Evolutionary conservation across 2,329 filamentous ascomycete species (phyloP), one percentile per base, ranked within the genome.

Genomic region (Tolypocladium cylindrosporum): DNA sequence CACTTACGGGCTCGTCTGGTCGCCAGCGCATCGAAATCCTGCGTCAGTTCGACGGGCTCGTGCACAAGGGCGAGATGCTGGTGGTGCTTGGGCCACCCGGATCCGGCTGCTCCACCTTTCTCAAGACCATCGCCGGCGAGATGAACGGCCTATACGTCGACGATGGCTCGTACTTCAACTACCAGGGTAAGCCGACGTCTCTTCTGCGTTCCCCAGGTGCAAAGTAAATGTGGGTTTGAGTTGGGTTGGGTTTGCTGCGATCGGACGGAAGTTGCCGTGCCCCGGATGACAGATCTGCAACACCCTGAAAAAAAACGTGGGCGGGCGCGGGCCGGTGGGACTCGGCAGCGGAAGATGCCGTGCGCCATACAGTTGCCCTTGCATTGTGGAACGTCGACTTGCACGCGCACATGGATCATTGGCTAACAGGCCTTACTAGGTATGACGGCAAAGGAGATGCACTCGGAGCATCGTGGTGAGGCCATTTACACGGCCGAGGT

Each of bases 401-500:
- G 34, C 51, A 21, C 40, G 19, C 45, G n/a, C 24, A 24, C 36
- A 24, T 41, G 37, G 16, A 53, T 45, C 50, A 37, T 54, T 52
- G 54, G 57, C 56, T 62, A 56, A 62, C 57, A 41, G 56, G 31
- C 36, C 8, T 10, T 52, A 56, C 60, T 59, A 79, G 83, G 86
- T 63, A 79, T 90, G 66, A 76, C 82, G 3, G 80, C 89, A 58
- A 74, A 89, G 67, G 82, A 90, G 68, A 93, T 94, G 88, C 84
- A 89, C 73, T 83, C 82, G 13, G 78, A 82, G 61, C 91, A 93
- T 74, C 86, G 89, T 36, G 90, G 90, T 63, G 90, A 95, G 73
- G 89, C 89, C 61, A 92, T 94, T 69, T 94, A 94, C 74, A 92
- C 89, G 0, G 89, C 89, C 59, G 90, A 94, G 71, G 86, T 90